Conservation (phyloP, 306 rosid species). For the Adenanthera pavonina region DNA sequence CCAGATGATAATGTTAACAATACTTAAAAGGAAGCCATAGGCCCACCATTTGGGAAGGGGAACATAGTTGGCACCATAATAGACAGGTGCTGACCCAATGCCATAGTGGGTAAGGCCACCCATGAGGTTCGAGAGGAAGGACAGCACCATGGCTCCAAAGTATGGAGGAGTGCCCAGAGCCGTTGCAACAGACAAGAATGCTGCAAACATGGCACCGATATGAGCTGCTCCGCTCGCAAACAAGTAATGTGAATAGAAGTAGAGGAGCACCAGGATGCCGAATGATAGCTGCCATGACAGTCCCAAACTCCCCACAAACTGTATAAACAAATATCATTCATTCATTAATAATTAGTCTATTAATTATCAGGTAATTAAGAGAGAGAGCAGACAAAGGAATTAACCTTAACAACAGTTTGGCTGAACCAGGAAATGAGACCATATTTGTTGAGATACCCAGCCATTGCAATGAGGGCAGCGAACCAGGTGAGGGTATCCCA, state of each 20-base stretch:
- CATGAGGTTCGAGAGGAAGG: constrained; percentile 96
- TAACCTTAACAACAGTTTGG: constrained; percentile 69
- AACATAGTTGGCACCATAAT: constrained; percentile 94
- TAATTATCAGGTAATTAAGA: not conserved
- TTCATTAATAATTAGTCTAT: no score
- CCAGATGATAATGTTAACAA: constrained; percentile 90
- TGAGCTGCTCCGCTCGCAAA: constrained; percentile 99
- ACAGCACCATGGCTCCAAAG: constrained; percentile 85
- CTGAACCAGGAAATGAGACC: constrained; percentile 83
- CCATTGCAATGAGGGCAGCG: constrained; percentile 99
- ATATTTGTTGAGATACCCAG: constrained; percentile 86
- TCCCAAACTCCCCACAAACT: constrained; percentile 97
- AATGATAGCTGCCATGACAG: constrained; percentile 94
- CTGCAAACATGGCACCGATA: constrained; percentile 98
- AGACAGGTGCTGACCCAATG: constrained; percentile 96
- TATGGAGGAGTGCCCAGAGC: constrained; percentile 95
- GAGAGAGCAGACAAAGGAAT: constrained; percentile 34
- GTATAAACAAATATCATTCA: constrained; percentile 39
- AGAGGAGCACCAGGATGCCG: constrained; percentile 91
- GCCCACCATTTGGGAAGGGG: constrained; percentile 98
- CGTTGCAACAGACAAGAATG: constrained; percentile 89
- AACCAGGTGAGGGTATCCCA: constrained; percentile 99
- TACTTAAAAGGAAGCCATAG: constrained; percentile 80
- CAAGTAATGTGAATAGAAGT: constrained; percentile 97
- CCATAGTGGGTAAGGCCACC: constrained; percentile 99